These are phyloP conservation scores for Nemania abortiva DNA, from an alignment of 2,329 filamentous ascomycete genomes.

Conservation along the genomic window DNA sequence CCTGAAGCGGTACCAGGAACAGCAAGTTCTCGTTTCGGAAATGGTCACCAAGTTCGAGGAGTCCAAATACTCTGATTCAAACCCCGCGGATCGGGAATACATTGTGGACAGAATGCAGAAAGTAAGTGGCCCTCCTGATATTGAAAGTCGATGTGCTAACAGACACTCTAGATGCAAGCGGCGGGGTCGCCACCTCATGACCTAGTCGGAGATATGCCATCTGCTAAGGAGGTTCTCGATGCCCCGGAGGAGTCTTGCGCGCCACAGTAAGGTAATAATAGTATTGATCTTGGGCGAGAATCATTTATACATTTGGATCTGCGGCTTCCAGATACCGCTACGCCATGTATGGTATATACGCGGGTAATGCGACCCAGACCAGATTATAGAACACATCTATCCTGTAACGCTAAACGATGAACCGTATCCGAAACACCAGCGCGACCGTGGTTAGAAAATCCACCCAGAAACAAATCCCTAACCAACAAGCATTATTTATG, in stretches of 20 bases:
- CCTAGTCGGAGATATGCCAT: slow-evolving; percentile 88
- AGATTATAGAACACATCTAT: slow-evolving; percentile 42
- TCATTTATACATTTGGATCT: slow-evolving; percentile 38
- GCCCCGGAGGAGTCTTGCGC: slow-evolving; percentile 72
- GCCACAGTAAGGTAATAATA: slow-evolving; percentile 63
- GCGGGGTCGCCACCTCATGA: slow-evolving; percentile 91
- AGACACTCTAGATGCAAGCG: slow-evolving; percentile 85
- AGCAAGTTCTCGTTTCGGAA: slow-evolving; percentile 82
- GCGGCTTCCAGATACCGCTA: slow-evolving; percentile 21
- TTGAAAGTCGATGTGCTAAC: slow-evolving; percentile 34
- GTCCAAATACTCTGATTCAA: slow-evolving; percentile 82
- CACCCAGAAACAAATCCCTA: slow-evolving; percentile 12
- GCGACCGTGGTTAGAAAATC: slow-evolving; percentile 25
- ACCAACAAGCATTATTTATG: slow-evolving; percentile 46
- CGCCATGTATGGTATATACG: slow-evolving; percentile 42
- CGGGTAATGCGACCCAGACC: slow-evolving; percentile 33
- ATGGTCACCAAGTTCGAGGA: slow-evolving; percentile 93
- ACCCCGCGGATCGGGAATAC: slow-evolving; percentile 84
- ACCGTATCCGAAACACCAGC: slow-evolving; percentile 37
- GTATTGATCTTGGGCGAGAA: slow-evolving; percentile 14
- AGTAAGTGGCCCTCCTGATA: slow-evolving; percentile 64
- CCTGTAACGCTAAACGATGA: slow-evolving; percentile 42
- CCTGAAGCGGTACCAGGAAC: slow-evolving; percentile 81
- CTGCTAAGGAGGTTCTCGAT: slow-evolving; percentile 78
- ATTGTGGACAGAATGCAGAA: slow-evolving; percentile 99